Evolutionary conservation across 768 basidiomycete genomes (phyloP).

Genomic region (Lepiota subincarnata): DNA sequence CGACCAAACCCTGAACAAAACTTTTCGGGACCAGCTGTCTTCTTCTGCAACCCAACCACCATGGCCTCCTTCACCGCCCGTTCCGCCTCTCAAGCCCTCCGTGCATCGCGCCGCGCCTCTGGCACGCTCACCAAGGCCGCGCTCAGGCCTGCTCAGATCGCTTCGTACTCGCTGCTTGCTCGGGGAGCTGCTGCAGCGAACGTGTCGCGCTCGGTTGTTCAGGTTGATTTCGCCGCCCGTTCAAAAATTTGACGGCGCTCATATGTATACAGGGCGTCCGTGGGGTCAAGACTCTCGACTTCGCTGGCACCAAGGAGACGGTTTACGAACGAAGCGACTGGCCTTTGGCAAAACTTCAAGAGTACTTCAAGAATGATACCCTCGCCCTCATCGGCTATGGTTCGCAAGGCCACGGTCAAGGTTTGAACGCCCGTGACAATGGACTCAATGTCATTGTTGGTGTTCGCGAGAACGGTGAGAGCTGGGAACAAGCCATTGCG

Average conservation of each 20-base stretch:
- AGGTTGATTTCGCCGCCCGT: constrained; percentile 23
- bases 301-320: constrained; percentile 89
- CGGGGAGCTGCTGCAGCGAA: constrained; percentile 42
- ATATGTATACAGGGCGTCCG: constrained; percentile 47
- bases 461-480: constrained; percentile 95
- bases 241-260: not conserved
- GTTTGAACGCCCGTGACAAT: constrained; percentile 98
- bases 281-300: constrained; percentile 93
- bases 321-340: constrained; percentile 97
- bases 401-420: constrained; percentile 98
- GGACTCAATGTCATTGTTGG: constrained; percentile 98
- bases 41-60: constrained; percentile 27
- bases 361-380: constrained; percentile 99
- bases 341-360: constrained; percentile 96
- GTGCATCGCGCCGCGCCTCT: constrained; percentile 63
- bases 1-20: constrained; percentile 18
- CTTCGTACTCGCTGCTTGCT: constrained; percentile 68
- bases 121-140: constrained; percentile 39
- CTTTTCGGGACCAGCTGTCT: constrained; percentile 6
- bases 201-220: constrained; percentile 26
- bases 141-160: constrained; percentile 41
- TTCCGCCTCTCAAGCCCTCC: constrained; percentile 58
- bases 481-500: constrained; percentile 92
- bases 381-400: constrained; percentile 99
- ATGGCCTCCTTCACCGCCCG: constrained; percentile 64